phyloP scores from a whole-genome alignment of 164 flowering plant genomes.

The Liriodendron chinense region DNA sequence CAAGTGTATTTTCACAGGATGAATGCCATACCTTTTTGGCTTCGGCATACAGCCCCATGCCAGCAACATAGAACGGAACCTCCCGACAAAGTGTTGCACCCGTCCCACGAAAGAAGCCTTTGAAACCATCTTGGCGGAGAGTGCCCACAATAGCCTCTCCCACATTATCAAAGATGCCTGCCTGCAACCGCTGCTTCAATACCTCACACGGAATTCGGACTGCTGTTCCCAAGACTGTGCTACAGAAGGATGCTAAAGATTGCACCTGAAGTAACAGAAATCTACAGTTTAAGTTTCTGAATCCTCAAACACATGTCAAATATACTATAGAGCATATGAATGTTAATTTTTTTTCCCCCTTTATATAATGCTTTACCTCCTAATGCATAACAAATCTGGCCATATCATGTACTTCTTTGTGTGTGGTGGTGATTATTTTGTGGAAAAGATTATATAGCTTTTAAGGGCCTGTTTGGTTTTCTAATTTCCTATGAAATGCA shows the following conservation, averaged over 20 bases:
- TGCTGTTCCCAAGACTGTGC: constrained; percentile 95
- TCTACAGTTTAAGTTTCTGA: constrained; percentile 4
- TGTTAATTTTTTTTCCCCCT: not conserved
- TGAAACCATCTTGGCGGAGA: constrained; percentile 83
- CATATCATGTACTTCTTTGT: not conserved
- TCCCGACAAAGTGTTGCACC: constrained; percentile 96
- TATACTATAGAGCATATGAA: not conserved
- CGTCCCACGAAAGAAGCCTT: constrained; percentile 97
- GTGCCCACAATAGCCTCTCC: constrained; percentile 95
- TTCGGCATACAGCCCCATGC: constrained; percentile 95
- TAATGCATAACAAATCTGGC: not conserved
- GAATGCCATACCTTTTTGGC: constrained; percentile 73
- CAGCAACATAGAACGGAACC: constrained; percentile 98
- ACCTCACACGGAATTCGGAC: constrained; percentile 98
- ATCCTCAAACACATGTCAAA: not conserved
- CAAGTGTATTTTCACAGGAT: not conserved
- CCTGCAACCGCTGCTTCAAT: constrained; percentile 90
- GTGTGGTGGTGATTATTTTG: not conserved
- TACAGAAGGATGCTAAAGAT: constrained; percentile 87
- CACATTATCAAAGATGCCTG: constrained; percentile 88
- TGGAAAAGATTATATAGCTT: not conserved
- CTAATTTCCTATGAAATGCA: too few relatives aligned
- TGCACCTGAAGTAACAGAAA: constrained; percentile 55
- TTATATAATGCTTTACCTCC: not conserved
- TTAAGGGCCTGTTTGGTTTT: too few relatives aligned